Base-by-base conservation (phyloP, 108 stramenopile species). In the Cylindrotheca closterium region DNA sequence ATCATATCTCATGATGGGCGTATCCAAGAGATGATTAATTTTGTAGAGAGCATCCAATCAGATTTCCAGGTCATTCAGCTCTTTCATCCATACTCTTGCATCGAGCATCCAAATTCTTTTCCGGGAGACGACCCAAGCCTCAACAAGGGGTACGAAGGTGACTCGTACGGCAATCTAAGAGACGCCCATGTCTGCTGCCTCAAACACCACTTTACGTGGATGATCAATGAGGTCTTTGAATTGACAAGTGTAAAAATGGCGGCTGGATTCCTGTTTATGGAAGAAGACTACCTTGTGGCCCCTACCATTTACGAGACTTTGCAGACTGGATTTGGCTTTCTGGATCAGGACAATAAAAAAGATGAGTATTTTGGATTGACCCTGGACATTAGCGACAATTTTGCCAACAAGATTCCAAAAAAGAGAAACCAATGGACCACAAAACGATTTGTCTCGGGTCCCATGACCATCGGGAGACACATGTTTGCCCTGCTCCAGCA, bases 131-230 rank as follows among this genome's bases (percentile, higher is more conserved):
- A 75, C 32, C 76, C 72, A 30, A 67, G 34, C 30, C 46, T 82
- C 23, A 81, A 79, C 45, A 55, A 64, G 42, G 47, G 51, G 26
- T 81, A 79, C 61, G 22, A 22, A 0, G 78, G 78, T 10, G 80
- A 85, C 55, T 30, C 54, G 2, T 85, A 81, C 26, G 74, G 76
- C 7, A 75, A 84, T 61, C 73, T 73, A 15, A 61, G 84, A 30
- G 63, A 66, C 12, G 65, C 48, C 0, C 55, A 54, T 30, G 55
- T 79, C 15, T 79, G 79, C 7, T 85, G 84, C 45, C 73, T 71
- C 57, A 85, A 85, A 45, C 84, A 85, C 68, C 84, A 85, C 61
- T 85, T 80, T 61, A 74, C 78, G 7, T 85, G 84, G 84, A 50
- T 85, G 63, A 29, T 85, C 27, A 75, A 79, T 22, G 55, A 54